Percentiles rank a stretch among this genome's conserved stretches.
These are phyloP conservation scores for Pelargonium cotyledonis DNA, from an alignment of 441 rosid species.

Conservation along the genomic window DNA sequence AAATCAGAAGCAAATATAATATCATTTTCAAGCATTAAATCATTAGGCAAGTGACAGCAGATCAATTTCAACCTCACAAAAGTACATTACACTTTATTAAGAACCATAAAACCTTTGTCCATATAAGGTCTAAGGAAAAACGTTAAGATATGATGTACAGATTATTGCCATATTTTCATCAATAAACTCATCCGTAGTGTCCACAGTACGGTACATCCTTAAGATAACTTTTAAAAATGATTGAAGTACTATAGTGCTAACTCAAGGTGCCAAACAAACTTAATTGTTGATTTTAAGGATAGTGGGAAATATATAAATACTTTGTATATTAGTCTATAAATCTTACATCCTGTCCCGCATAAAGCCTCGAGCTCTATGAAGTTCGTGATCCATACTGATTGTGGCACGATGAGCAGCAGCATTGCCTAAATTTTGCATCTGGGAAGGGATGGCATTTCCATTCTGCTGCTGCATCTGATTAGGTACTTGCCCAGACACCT, in stretches of 20 bases:
- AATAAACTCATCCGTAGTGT: too few relatives aligned
- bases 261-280: neutral
- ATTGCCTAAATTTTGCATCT: slow-evolving; percentile 56
- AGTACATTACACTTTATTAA: neutral
- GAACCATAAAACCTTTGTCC: neutral
- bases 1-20: neutral
- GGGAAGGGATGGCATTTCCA: slow-evolving; percentile 55
- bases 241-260: neutral
- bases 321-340: slow-evolving; percentile 14
- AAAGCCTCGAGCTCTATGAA: slow-evolving; percentile 35
- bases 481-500: slow-evolving; percentile 28
- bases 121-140: neutral
- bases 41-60: neutral
- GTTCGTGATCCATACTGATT: slow-evolving; percentile 32
- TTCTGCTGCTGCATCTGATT: slow-evolving; percentile 66
- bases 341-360: slow-evolving; percentile 70
- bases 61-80: neutral
- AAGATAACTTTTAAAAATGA: too few relatives aligned
- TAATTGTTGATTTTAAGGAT: neutral
- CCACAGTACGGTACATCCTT: too few relatives aligned
- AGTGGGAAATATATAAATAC: neutral
- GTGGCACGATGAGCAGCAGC: slow-evolving; percentile 26
- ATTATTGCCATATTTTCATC: neutral
- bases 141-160: too few relatives aligned
- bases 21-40: neutral